These are phyloP conservation scores for Apiospora kogelbergensis DNA, from an alignment of 2,329 filamentous ascomycete species.

Conservation along the genomic window DNA sequence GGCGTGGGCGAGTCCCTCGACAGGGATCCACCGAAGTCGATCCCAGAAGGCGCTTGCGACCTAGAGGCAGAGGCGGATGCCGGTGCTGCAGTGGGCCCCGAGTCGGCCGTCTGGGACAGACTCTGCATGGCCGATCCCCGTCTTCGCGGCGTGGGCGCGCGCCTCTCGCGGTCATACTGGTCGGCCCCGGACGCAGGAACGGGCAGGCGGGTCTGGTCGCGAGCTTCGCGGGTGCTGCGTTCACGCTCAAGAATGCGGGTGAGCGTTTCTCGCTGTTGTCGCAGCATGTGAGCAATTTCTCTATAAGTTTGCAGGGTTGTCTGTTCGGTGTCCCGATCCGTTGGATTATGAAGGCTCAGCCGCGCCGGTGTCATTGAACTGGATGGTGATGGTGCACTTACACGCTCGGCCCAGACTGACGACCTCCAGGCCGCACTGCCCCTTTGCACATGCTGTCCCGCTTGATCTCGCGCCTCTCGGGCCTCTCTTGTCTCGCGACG, in stretches of 20 bases:
- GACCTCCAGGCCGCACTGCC: slow-evolving; percentile 27
- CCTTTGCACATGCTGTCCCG: slow-evolving; percentile 22
- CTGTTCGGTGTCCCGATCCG: slow-evolving; percentile 9
- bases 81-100: slow-evolving; percentile 18
- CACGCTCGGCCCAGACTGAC: slow-evolving; percentile 30
- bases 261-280: slow-evolving; percentile 30
- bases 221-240: slow-evolving; percentile 24
- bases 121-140: slow-evolving; percentile 32
- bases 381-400: slow-evolving; percentile 26
- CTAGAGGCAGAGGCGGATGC: slow-evolving; percentile 7
- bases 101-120: slow-evolving; percentile 25
- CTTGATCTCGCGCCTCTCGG: slow-evolving; percentile 33
- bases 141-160: slow-evolving; percentile 27
- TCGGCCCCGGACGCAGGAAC: slow-evolving; percentile 25
- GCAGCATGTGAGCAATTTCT: slow-evolving; percentile 13
- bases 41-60: slow-evolving; percentile 15
- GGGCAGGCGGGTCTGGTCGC: slow-evolving; percentile 26
- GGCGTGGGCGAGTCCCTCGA: slow-evolving; percentile 26
- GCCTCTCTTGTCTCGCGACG: slow-evolving; percentile 44
- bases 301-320: slow-evolving; percentile 8
- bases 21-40: background rate
- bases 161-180: slow-evolving; percentile 29
- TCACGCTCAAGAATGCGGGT: slow-evolving; percentile 33
- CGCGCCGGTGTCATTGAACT: slow-evolving; percentile 13
- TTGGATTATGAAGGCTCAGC: slow-evolving; percentile 4